Evolutionary conservation across 1,284 basidiomycete species (phyloP).

Genomic region (Lentinus polychrous): DNA sequence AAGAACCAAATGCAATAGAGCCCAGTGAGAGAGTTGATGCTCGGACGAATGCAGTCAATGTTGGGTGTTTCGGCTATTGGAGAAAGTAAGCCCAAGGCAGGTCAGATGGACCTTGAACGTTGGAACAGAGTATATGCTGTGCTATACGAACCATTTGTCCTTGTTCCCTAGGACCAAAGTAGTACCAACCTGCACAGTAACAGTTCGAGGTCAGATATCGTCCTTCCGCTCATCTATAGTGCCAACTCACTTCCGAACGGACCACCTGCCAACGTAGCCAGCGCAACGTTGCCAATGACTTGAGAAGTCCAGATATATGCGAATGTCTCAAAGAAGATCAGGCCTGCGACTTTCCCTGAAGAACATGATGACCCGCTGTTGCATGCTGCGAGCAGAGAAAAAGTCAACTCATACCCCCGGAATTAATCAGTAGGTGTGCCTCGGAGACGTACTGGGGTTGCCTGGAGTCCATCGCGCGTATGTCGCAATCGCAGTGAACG

Average conservation of each 20-base stretch:
- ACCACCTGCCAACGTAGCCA: conserved; percentile 78
- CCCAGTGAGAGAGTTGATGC: conserved; percentile 84
- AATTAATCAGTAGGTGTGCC: neutral
- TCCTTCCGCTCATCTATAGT: neutral
- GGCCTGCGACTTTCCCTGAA: conserved; percentile 51
- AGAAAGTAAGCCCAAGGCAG: no score
- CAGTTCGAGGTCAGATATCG: neutral
- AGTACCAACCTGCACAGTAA: conserved; percentile 51
- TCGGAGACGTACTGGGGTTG: conserved; percentile 46
- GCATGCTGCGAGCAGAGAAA: conserved; percentile 24
- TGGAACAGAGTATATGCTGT: neutral
- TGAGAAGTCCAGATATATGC: conserved; percentile 82
- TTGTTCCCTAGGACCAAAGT: conserved; percentile 58
- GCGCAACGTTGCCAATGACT: conserved; percentile 73
- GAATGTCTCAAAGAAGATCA: conserved; percentile 76
- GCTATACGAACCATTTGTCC: conserved; percentile 48
- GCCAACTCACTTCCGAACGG: conserved; percentile 44
- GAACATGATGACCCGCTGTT: conserved; percentile 39
- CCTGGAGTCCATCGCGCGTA: conserved; percentile 75
- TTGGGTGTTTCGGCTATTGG: conserved; percentile 63
- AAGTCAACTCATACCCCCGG: neutral
- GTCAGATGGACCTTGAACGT: neutral
- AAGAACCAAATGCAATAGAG: conserved; percentile 84
- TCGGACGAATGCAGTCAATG: conserved; percentile 65
- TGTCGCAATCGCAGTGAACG: conserved; percentile 65